These are phyloP conservation scores for Neofusicoccum ribis DNA, from an alignment of 2,329 filamentous ascomycete genomes.

Conservation along the genomic window DNA sequence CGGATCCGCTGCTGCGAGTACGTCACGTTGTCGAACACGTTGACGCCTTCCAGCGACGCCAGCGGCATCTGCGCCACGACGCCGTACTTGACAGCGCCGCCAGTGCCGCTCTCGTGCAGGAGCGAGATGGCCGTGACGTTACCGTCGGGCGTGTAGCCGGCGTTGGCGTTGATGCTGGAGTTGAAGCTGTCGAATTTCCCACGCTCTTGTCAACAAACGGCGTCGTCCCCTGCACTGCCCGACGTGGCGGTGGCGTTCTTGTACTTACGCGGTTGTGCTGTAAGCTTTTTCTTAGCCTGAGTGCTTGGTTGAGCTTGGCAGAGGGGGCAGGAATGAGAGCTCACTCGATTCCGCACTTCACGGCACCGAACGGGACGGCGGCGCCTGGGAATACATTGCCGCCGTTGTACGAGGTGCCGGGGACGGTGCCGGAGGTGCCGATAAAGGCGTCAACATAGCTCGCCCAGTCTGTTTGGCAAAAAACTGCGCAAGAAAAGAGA, in stretches of 20 bases:
- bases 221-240: too few relatives aligned
- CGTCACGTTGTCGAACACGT: conserved; percentile 42
- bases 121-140: conserved; percentile 37
- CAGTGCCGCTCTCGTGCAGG: conserved; percentile 51
- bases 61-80: conserved; percentile 56
- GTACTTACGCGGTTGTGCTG: conserved; percentile 15
- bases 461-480: conserved; percentile 33
- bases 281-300: neutral
- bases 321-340: conserved; percentile 23
- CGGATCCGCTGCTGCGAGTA: conserved; percentile 40
- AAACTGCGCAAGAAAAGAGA: neutral
- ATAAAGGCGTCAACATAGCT: conserved; percentile 54
- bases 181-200: neutral
- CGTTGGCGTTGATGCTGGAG: conserved; percentile 26
- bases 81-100: conserved; percentile 70
- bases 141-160: conserved; percentile 39
- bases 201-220: neutral
- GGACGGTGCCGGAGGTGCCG: conserved; percentile 48
- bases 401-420: conserved; percentile 45
- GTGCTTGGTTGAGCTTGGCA: neutral
- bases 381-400: conserved; percentile 38
- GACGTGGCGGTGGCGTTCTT: neutral
- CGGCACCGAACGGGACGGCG: conserved; percentile 35
- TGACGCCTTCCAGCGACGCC: conserved; percentile 45
- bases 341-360: conserved; percentile 35